Evolutionary conservation across 2,329 filamentous ascomycete species (phyloP).

Genomic region (Cytospora piceae): DNA sequence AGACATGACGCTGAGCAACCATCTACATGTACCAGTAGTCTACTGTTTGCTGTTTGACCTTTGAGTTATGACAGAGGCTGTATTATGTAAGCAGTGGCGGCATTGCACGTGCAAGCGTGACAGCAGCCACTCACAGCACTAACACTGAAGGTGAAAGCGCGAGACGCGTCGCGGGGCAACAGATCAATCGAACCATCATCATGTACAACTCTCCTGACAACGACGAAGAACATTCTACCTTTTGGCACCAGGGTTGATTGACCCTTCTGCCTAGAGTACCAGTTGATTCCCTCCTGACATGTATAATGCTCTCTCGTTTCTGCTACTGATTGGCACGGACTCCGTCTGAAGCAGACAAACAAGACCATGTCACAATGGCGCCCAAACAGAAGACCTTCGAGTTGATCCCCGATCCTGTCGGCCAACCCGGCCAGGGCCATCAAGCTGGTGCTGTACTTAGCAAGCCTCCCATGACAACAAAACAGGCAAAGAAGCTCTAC

Average conservation of each 20-base stretch:
- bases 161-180: slow-evolving; percentile 5
- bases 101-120: slow-evolving; percentile 17
- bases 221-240: not conserved
- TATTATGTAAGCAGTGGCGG: not conserved
- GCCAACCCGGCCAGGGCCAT: slow-evolving; percentile 32
- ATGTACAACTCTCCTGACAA: slow-evolving; percentile 1
- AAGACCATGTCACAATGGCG: slow-evolving; percentile 36
- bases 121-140: not conserved
- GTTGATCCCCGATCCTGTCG: slow-evolving; percentile 26
- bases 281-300: not conserved
- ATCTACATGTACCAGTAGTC: not conserved
- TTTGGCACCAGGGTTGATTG: not conserved
- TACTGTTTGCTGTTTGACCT: not conserved
- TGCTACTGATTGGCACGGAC: not conserved
- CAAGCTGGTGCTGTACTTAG: slow-evolving; percentile 26
- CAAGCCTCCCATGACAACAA: slow-evolving; percentile 53
- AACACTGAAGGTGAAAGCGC: not conserved
- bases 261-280: not conserved
- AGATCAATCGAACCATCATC: not conserved
- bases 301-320: not conserved
- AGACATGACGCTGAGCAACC: not conserved
- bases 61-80: too few species aligned
- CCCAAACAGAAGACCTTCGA: slow-evolving; percentile 42
- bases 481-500: slow-evolving; percentile 52
- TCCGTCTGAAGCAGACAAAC: not conserved